Evolutionary conservation across 2,329 filamentous ascomycete species (phyloP).

Genomic region (Fusarium euwallaceae): DNA sequence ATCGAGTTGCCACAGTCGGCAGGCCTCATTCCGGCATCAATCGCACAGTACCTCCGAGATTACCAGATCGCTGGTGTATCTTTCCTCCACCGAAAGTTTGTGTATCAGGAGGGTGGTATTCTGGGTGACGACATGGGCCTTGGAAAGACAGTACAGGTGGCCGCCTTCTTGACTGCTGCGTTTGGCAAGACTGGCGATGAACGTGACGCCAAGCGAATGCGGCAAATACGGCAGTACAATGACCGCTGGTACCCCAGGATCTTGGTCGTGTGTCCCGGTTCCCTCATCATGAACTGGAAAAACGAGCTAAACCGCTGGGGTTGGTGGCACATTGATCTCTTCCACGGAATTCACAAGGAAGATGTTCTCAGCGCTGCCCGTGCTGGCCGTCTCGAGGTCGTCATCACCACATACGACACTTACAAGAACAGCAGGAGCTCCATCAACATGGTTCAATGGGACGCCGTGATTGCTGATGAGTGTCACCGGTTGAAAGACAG

Average conservation of each 20-base stretch:
- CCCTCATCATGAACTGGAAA: conserved; percentile 91
- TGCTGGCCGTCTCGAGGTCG: conserved; percentile 84
- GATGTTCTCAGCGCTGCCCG: conserved; percentile 79
- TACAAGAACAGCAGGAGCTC: conserved; percentile 81
- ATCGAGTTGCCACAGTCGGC: conserved; percentile 80
- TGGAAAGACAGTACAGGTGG: conserved; percentile 97
- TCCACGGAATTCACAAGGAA: conserved; percentile 78
- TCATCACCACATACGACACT: conserved; percentile 94
- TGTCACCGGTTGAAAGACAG: conserved; percentile 90
- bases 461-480: conserved; percentile 94
- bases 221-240: conserved; percentile 78
- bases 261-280: conserved; percentile 89
- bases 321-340: conserved; percentile 91
- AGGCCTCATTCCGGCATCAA: conserved; percentile 86
- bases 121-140: conserved; percentile 98
- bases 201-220: conserved; percentile 86
- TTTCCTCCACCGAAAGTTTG: conserved; percentile 90
- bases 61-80: conserved; percentile 90
- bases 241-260: conserved; percentile 81
- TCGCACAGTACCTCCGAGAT: conserved; percentile 91
- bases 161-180: conserved; percentile 88
- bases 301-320: conserved; percentile 91
- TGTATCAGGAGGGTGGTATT: conserved; percentile 91
- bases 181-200: conserved; percentile 96
- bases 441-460: conserved; percentile 91